Conservation (phyloP, 192 early-diverging fungal species). For the Blastocladiella britannica region DNA sequence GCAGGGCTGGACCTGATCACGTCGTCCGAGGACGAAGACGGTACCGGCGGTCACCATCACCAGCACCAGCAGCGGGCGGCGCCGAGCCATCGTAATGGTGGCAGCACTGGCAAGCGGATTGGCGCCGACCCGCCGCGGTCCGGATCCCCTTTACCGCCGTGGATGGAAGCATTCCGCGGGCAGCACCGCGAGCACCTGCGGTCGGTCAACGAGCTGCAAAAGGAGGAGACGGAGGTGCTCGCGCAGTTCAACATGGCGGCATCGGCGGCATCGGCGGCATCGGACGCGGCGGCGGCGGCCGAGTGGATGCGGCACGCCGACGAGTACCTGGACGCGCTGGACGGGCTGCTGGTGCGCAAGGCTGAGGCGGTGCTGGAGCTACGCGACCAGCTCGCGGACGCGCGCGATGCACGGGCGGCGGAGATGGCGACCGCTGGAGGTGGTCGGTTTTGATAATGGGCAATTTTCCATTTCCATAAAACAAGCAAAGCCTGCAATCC, state of each 20-base stretch:
- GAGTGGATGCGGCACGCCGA: neutral
- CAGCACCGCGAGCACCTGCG: constrained; percentile 45
- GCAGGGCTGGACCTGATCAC: neutral
- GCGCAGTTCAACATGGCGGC: constrained; percentile 15
- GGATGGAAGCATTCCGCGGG: constrained; percentile 35
- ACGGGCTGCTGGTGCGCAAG: constrained; percentile 32
- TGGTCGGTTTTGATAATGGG: no score
- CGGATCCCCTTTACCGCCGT: no score
- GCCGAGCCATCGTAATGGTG: neutral
- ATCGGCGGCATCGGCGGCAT: constrained; percentile 8
- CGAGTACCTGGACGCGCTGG: constrained; percentile 27
- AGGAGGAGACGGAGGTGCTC: constrained; percentile 37
- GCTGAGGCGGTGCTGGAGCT: constrained; percentile 25
- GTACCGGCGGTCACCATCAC: neutral
- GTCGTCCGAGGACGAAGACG: neutral
- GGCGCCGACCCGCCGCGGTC: no score
- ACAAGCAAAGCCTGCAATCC: no score
- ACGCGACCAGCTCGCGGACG: constrained; percentile 3
- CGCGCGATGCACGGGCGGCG: no score
- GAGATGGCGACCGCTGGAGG: no score
- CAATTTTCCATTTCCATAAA: no score
- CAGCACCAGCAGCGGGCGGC: neutral
- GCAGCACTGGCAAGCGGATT: no score
- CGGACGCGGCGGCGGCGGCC: neutral
- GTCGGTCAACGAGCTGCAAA: constrained; percentile 33